Evolutionary conservation across 176 grass and related monocot species (phyloP), one percentile per base, ranked within the genome.

Genomic region (Triticum urartu): DNA sequence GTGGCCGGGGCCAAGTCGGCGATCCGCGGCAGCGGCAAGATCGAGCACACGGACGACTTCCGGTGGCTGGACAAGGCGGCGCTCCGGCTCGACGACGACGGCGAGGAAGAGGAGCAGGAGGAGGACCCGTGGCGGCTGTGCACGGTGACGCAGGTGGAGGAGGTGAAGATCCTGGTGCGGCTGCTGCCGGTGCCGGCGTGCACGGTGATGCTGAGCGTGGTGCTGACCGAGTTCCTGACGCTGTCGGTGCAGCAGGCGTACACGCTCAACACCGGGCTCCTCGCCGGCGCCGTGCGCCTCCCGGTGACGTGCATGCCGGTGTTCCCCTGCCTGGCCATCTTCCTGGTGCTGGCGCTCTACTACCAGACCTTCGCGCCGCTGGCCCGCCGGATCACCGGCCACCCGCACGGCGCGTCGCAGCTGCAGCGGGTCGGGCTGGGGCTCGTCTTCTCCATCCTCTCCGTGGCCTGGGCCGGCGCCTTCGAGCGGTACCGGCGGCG

Each of bases 251-350:
- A 98, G 82, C 95, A 98, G 88, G 95, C 90, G 0, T 98, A 98
- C 86, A 95, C 95, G 30, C 83, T 98, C 87, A 98, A 98, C 93
- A 98, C 91, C 7, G 15, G 64, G 15, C 64, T 94, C 2, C 14
- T 76, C 20, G 85, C 89, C 25, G 56, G 68, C 65, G 40, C 2
- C 10, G 75, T 94, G 22, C 91, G 84, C 76, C 93, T 98, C 9
- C 95, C 95, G 0, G 91, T 98, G 10, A 89, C 91, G 17, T 98
- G 95, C 93, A 98, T 98, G 95, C 95, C 95, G n/a, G 91, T 98
- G 1, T 98, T 98, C 87, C 93, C 95, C 71, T 85, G 93, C 71
- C 86, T 95, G 36, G 92, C 88, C 73, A 95, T 98, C 64, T 95
- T 98, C 86, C 81, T 98, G 63, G 73, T 98, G 87, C 90, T 98